A percentile compares a stretch with the other conserved stretches of the same genome.
Conservation (phyloP, 306 rosid species). For the Ziziphus jujuba region DNA sequence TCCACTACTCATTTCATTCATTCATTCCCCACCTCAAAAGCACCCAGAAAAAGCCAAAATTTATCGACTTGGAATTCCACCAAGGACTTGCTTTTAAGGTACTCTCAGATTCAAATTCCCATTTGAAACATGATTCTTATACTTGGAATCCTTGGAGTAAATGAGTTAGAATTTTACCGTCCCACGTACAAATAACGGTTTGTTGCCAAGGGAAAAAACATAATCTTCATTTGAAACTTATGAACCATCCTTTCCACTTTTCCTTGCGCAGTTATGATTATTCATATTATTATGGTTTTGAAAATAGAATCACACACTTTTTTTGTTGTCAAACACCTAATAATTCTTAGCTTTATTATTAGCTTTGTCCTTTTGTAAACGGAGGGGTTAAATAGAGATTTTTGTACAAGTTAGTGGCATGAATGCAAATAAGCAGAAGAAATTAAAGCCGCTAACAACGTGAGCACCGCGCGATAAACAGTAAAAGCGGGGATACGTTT, state of each 20-base stretch:
- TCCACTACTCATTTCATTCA: not conserved
- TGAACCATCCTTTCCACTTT: not conserved
- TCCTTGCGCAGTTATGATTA: conserved; percentile 8
- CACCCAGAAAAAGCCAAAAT: conserved; percentile 31
- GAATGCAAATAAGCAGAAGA: not conserved
- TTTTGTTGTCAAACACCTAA: conserved; percentile 10
- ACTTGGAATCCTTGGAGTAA: not conserved
- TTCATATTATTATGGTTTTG: conserved; percentile 12
- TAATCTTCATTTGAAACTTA: conserved; percentile 8
- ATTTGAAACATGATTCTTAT: not conserved
- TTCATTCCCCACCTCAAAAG: conserved; percentile 14
- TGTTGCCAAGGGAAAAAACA: not conserved
- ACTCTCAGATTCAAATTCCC: conserved; percentile 5
- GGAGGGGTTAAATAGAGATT: not conserved
- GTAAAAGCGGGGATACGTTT: conserved; percentile 3
- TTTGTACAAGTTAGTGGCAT: not conserved
- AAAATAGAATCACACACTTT: conserved; percentile 1
- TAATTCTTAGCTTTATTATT: not conserved
- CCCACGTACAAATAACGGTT: not conserved
- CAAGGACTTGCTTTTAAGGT: conserved; percentile 15
- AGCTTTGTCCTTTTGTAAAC: too few relatives aligned
- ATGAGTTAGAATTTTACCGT: conserved; percentile 2
- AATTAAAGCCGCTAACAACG: not conserved
- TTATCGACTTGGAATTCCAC: conserved; percentile 67
- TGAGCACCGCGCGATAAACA: not conserved